These are phyloP conservation scores for Candida frijolesensis DNA, from an alignment of 1,139 yeast genomes.

Conservation along the genomic window DNA sequence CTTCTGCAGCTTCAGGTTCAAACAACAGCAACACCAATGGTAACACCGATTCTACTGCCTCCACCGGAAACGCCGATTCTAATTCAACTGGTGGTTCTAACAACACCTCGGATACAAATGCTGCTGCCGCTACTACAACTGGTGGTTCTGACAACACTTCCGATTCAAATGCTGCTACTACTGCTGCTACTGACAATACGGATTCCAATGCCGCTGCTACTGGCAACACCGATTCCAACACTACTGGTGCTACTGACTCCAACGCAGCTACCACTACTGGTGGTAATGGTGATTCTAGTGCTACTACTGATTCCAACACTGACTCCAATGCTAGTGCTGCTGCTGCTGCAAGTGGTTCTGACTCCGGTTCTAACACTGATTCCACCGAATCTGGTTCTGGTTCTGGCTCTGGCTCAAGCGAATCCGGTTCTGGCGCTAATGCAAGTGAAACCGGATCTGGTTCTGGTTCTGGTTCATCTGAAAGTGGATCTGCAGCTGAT, in stretches of 20 bases:
- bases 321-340: slow-evolving; percentile 15
- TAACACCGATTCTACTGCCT: not conserved
- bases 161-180: not conserved
- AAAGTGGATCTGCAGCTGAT: slow-evolving; percentile 3
- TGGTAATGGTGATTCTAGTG: slow-evolving; percentile 19
- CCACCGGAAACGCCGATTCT: not conserved
- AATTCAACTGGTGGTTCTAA: not conserved
- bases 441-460: slow-evolving; percentile 11
- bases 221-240: slow-evolving; percentile 10
- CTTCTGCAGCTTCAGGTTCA: not conserved
- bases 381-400: slow-evolving; percentile 4
- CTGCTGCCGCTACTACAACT: not conserved
- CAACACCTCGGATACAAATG: not conserved
- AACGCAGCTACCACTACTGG: slow-evolving; percentile 6
- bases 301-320: slow-evolving; percentile 13
- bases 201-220: slow-evolving; percentile 13
- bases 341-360: not conserved
- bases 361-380: slow-evolving; percentile 4
- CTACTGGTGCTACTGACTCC: slow-evolving; percentile 11
- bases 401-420: slow-evolving; percentile 7
- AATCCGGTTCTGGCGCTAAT: slow-evolving; percentile 14
- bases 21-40: not conserved
- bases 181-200: not conserved
- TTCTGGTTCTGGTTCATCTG: slow-evolving; percentile 10
- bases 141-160: slow-evolving; percentile 8